These are phyloP conservation scores for Fennellomyces sp. DNA, from an alignment of 371 early-diverging fungal species.

Conservation along the genomic window DNA sequence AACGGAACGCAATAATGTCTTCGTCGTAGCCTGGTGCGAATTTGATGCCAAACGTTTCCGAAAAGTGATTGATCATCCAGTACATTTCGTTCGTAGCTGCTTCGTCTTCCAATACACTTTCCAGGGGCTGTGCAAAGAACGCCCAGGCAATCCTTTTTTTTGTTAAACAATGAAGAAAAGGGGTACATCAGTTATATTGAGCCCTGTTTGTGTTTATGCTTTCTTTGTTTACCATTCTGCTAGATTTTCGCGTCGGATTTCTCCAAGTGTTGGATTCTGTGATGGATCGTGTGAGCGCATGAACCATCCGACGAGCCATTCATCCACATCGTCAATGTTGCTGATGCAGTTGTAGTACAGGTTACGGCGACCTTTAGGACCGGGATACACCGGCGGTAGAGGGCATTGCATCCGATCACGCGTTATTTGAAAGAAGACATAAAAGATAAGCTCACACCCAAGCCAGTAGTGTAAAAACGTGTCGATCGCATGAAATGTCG, in stretches of 20 bases:
- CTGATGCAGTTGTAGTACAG: constrained; percentile 45
- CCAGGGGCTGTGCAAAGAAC: constrained; percentile 49
- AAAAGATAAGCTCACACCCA: constrained; percentile 55
- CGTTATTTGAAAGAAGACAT: constrained; percentile 54
- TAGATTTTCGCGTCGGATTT: constrained; percentile 52
- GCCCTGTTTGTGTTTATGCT: constrained; percentile 6
- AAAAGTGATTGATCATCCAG: constrained; percentile 49
- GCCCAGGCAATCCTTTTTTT: constrained; percentile 56
- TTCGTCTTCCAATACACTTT: constrained; percentile 42
- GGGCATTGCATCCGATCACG: constrained; percentile 45
- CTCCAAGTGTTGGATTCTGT: constrained; percentile 33
- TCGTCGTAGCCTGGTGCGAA: constrained; percentile 61
- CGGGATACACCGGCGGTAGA: constrained; percentile 27
- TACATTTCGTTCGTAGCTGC: constrained; percentile 38
- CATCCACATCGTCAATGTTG: constrained; percentile 44
- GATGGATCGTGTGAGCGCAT: constrained; percentile 27
- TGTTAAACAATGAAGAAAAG: background rate
- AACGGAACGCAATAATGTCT: constrained; percentile 54
- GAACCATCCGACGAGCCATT: constrained; percentile 59
- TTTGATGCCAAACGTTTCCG: constrained; percentile 37
- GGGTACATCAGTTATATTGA: constrained; percentile 2
- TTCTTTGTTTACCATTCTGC: constrained; percentile 51
- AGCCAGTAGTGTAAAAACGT: constrained; percentile 53
- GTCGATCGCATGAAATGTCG: constrained; percentile 31
- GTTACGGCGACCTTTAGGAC: constrained; percentile 39